Percentiles rank a stretch among this genome's conserved stretches.
These are phyloP conservation scores for Leccinum longicurvipes DNA, from an alignment of 768 basidiomycete genomes.

Conservation along the genomic window DNA sequence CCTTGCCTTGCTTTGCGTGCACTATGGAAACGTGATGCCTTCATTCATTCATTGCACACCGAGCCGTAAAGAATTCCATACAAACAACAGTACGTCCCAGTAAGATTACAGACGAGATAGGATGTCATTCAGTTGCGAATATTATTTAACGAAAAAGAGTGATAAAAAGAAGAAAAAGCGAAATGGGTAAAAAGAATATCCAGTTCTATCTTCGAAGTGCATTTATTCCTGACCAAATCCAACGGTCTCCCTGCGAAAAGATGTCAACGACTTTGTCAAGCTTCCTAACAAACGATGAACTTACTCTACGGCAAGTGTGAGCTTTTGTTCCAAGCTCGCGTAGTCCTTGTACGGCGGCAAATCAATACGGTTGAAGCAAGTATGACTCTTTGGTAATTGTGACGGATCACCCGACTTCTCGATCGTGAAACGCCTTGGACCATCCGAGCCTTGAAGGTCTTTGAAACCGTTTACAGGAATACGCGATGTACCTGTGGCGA, in stretches of 20 bases:
- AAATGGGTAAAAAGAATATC: conserved; percentile 15
- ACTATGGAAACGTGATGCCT: too few relatives aligned
- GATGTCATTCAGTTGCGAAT: conserved; percentile 13
- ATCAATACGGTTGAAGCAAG: conserved; percentile 96
- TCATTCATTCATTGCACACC: not conserved
- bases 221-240: conserved; percentile 91
- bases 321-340: conserved; percentile 89
- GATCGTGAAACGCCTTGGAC: conserved; percentile 94
- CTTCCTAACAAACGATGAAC: conserved; percentile 32
- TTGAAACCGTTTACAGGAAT: conserved; percentile 99
- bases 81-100: conserved; percentile 17
- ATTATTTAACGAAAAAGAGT: not conserved
- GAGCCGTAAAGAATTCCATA: not conserved
- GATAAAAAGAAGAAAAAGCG: not conserved
- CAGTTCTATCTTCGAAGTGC: not conserved
- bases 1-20: conserved; percentile 4
- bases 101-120: conserved; percentile 33
- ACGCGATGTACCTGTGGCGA: conserved; percentile 94
- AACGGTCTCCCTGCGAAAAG: conserved; percentile 71
- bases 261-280: conserved; percentile 15
- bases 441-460: conserved; percentile 96
- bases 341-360: conserved; percentile 98
- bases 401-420: conserved; percentile 98
- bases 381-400: conserved; percentile 93
- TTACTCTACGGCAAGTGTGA: conserved; percentile 91